Conservation (phyloP, 2,329 filamentous ascomycete species). For the Sclerotinia subarctica region DNA sequence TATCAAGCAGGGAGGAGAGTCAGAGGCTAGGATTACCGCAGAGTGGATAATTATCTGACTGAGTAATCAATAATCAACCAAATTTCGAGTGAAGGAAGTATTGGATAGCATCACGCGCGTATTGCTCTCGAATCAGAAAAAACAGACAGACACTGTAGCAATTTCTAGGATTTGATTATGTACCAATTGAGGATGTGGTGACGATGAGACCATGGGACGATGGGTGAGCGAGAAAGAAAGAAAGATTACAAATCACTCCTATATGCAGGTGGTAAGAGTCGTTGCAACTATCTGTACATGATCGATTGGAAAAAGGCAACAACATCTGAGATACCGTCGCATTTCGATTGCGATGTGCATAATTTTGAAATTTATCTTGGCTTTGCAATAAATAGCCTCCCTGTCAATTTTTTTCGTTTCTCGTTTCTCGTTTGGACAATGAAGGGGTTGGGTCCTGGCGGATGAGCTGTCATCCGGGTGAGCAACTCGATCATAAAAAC, state of each 20-base stretch:
- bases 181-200: conserved; percentile 3
- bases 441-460: neutral
- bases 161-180: neutral
- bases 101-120: neutral
- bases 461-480: conserved; percentile 19
- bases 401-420: conserved; percentile 1
- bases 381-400: neutral
- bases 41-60: conserved; percentile 9
- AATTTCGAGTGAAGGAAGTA: neutral
- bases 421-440: conserved; percentile 3
- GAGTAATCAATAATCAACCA: neutral
- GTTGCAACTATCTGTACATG: conserved; percentile 1
- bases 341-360: neutral
- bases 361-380: conserved; percentile 10
- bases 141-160: neutral
- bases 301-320: conserved; percentile 1
- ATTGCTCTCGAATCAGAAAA: too few species aligned
- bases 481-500: conserved; percentile 1
- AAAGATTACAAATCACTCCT: conserved; percentile 1
- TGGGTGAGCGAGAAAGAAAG: neutral
- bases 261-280: conserved; percentile 5
- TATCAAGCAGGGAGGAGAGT: neutral
- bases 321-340: neutral
- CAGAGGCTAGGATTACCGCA: neutral
- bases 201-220: conserved; percentile 1